These are phyloP conservation scores for Pichia ethanolica DNA, from an alignment of 805 yeast genomes.

Conservation along the genomic window DNA sequence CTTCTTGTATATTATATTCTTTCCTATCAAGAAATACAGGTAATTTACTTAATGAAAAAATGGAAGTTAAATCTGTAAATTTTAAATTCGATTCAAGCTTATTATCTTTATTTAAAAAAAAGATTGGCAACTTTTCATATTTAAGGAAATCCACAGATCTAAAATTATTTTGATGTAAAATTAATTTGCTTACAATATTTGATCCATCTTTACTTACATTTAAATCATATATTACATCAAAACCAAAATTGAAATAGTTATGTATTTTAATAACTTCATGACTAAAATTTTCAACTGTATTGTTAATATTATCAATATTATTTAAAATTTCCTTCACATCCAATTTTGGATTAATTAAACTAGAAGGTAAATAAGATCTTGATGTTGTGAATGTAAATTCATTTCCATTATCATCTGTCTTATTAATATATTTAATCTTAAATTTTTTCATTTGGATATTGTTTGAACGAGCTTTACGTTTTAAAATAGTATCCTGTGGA, in stretches of 20 bases:
- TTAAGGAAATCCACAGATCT: conserved; percentile 46
- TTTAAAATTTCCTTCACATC: not conserved
- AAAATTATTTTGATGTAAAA: conserved; percentile 46
- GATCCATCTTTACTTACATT: conserved; percentile 17
- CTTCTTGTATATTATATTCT: conserved; percentile 26
- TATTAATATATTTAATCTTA: not conserved
- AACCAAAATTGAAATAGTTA: conserved; percentile 48
- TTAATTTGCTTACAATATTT: conserved; percentile 36
- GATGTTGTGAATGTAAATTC: not conserved
- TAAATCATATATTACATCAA: conserved; percentile 46
- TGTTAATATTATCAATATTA: not conserved
- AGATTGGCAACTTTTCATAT: conserved; percentile 41
- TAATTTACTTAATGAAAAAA: not conserved
- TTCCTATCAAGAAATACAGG: conserved; percentile 28
- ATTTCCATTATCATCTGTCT: not conserved
- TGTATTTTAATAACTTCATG: conserved; percentile 32
- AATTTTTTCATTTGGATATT: conserved; percentile 8
- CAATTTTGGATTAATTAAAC: not conserved
- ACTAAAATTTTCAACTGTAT: not conserved
- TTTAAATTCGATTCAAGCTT: not conserved
- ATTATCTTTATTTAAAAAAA: not conserved
- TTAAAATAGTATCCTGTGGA: conserved; percentile 43
- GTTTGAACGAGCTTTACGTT: conserved; percentile 25
- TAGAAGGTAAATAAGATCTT: conserved; percentile 3
- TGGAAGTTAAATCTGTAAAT: not conserved